A percentile compares a stretch with the other conserved stretches of the same genome.
These are phyloP conservation scores for Cryphonectria radicalis DNA, from an alignment of 2,329 filamentous ascomycete genomes.

Conservation along the genomic window DNA sequence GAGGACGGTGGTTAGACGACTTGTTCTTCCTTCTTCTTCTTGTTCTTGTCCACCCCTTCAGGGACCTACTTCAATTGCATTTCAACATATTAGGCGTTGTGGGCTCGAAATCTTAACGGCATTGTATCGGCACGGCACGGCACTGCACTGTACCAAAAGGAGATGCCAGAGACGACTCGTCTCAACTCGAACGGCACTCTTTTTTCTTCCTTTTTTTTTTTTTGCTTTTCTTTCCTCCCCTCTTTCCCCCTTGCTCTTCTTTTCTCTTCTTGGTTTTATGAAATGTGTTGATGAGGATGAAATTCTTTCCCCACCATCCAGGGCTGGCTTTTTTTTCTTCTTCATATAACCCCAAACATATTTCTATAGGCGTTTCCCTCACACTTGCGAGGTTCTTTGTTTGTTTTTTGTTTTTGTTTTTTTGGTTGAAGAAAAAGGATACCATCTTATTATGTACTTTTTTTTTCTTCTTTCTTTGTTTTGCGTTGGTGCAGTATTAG, in stretches of 20 bases:
- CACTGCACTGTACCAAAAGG: slow-evolving; percentile 10
- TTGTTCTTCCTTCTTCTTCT: not conserved
- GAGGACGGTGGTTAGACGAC: no score
- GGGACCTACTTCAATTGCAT: not conserved
- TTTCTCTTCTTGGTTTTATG: slow-evolving; percentile 1
- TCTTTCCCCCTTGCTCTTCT: not conserved
- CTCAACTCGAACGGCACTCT: not conserved
- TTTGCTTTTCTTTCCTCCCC: not conserved
- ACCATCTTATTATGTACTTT: slow-evolving; percentile 4
- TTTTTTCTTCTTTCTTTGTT: not conserved
- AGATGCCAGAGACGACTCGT: not conserved
- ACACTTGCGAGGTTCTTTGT: not conserved
- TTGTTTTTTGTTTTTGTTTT: not conserved
- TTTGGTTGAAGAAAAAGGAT: not conserved
- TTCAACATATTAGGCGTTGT: not conserved
- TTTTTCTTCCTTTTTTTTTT: not conserved
- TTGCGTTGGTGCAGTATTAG: not conserved
- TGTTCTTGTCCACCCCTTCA: not conserved
- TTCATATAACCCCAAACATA: no score
- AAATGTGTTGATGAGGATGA: slow-evolving; percentile 15
- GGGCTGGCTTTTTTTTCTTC: not conserved
- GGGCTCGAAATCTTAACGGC: slow-evolving; percentile 5
- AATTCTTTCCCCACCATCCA: slow-evolving; percentile 1
- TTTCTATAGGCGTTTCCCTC: not conserved
- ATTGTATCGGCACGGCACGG: slow-evolving; percentile 18